Base-by-base conservation (phyloP, 1,284 basidiomycete genomes). In the Puccinia sorghi region DNA sequence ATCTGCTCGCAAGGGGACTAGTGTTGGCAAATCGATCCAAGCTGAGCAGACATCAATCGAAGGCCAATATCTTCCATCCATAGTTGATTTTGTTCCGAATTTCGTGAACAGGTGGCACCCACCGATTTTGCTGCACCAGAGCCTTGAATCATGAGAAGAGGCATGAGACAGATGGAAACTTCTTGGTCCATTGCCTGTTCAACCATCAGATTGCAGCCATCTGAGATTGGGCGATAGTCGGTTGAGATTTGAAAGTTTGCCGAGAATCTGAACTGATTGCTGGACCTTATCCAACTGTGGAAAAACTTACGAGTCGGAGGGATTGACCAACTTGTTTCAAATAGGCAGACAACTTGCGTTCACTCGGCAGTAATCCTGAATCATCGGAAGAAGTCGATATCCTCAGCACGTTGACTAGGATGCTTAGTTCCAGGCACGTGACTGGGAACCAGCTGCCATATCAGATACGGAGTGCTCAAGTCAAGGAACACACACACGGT, bases 1-100 rank as follows among this genome's bases (percentile, higher is more conserved):
- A n/a, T n/a, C n/a, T n/a, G n/a, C n/a, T n/a, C n/a, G n/a, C n/a
- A n/a, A n/a, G n/a, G n/a, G n/a, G n/a, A n/a, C n/a, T n/a, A n/a
- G n/a, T n/a, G n/a, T 99, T 97, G 9, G 95, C 94, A 82, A 99
- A 97, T 15, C 97, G 90, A 85, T 99, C 97, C 22, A 98, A 87
- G n/a, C 94, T 91, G 81, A 99, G 92, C 13, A 99, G 90, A 81
- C 91, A 92, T 1, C 70, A 98, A 89, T 81, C 92, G 91, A 12
- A 93, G 90, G 1, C 94, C 91, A 20, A 97, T 86, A 79, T 91
- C 90, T 81, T 95, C 95, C 84, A n/a, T n/a, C n/a, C n/a, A 96
- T 80, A 88, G 87, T 84, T 92, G 90, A 83, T 96, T 93, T 0
- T 87, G 86, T 72, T 87, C 83, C 48, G 87, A 87, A 82, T 94